A percentile compares a stretch with the other conserved stretches of the same genome.
Conservation (phyloP, 2,329 filamentous ascomycete genomes). For the Akanthomyces muscarius region DNA sequence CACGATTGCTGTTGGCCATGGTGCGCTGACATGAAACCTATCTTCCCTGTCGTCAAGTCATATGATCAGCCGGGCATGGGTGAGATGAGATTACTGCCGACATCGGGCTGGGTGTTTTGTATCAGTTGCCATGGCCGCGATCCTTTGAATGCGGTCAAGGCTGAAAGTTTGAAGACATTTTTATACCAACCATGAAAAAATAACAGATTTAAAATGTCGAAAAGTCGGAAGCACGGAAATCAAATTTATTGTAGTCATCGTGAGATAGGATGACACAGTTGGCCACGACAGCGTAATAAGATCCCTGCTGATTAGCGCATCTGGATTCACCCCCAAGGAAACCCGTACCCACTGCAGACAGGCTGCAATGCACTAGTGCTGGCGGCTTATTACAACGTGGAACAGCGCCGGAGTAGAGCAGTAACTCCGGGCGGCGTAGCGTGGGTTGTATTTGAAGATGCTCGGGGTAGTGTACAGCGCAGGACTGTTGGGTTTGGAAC, state of each 20-base stretch:
- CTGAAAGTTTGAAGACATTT: background rate
- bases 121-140: background rate
- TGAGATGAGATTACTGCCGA: background rate
- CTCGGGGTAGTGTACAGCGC: too few species aligned
- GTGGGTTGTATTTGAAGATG: background rate
- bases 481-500: too few species aligned
- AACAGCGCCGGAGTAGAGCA: background rate
- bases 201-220: background rate
- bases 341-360: background rate
- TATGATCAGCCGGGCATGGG: background rate
- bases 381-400: background rate
- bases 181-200: background rate
- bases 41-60: background rate
- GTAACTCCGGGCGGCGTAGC: conserved; percentile 9
- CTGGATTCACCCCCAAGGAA: background rate
- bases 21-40: background rate
- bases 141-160: background rate
- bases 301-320: background rate
- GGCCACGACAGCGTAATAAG: background rate
- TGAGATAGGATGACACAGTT: background rate
- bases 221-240: background rate
- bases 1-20: background rate
- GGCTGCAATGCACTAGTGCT: background rate
- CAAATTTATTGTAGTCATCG: background rate
- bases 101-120: background rate